phyloP scores from a whole-genome alignment of 176 grass and related monocot genomes.

The Paspalum notatum region DNA sequence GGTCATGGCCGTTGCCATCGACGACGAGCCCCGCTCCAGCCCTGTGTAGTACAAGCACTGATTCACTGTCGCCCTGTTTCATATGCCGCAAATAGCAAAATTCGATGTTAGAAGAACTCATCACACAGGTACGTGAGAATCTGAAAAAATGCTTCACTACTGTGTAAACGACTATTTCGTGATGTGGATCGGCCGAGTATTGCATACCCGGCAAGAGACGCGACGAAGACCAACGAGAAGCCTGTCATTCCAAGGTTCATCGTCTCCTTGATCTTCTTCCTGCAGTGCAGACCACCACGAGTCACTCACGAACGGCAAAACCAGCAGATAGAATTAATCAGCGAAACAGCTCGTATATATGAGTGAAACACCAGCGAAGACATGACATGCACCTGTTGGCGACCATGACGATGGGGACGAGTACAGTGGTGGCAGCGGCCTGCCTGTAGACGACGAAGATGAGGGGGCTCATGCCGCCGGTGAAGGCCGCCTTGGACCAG shows the following conservation, averaged over 20 bases:
- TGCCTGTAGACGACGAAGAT: constrained; percentile 85
- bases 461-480: constrained; percentile 67
- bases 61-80: constrained; percentile 57
- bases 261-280: constrained; percentile 47
- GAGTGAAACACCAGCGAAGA: neutral
- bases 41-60: constrained; percentile 68
- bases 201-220: constrained; percentile 70
- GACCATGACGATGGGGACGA: constrained; percentile 42
- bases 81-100: neutral
- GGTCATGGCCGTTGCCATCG: constrained; percentile 75
- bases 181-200: neutral
- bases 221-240: constrained; percentile 69
- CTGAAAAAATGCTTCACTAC: neutral
- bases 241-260: constrained; percentile 39
- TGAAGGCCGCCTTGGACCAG: constrained; percentile 62
- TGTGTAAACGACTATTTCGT: neutral
- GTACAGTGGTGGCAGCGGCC: constrained; percentile 50
- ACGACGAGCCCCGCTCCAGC: constrained; percentile 52
- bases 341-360: neutral
- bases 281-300: constrained; percentile 14
- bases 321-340: neutral
- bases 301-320: neutral
- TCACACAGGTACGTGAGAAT: neutral
- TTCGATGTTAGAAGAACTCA: neutral
- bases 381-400: constrained; percentile 37